phyloP scores from a whole-genome alignment of 345 rosid species.

The Heritiera littoralis region DNA sequence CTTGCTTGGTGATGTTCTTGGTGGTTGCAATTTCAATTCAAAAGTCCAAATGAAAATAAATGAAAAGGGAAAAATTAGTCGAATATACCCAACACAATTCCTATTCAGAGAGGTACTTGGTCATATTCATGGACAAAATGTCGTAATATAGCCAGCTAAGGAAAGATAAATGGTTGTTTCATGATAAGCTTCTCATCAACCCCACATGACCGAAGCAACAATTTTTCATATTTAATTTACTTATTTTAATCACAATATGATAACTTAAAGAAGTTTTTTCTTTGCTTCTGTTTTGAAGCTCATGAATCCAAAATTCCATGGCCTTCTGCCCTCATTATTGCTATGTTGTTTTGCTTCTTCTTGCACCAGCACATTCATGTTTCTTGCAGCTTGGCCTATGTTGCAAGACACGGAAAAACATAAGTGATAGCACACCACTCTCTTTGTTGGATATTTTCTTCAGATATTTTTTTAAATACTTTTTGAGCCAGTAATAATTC shows the following conservation, averaged over 20 bases:
- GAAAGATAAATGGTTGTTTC: conserved; percentile 14
- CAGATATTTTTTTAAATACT: no score
- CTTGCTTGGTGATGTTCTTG: conserved; percentile 13
- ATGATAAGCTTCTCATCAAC: conserved; percentile 14
- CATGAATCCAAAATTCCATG: neutral
- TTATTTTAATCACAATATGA: neutral
- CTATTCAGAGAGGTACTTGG: conserved; percentile 23
- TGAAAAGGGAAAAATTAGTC: neutral
- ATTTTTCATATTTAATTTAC: neutral
- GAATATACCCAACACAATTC: conserved; percentile 17
- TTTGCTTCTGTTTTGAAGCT: neutral
- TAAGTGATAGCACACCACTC: no score
- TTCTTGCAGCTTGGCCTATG: conserved; percentile 6
- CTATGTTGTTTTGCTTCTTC: neutral
- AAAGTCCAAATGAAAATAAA: neutral
- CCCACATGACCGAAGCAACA: neutral
- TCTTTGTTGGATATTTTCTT: no score
- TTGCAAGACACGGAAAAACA: no score
- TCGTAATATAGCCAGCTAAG: conserved; percentile 35
- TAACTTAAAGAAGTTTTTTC: neutral
- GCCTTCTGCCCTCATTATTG: neutral
- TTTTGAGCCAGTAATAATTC: no score
- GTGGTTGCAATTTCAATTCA: conserved; percentile 37
- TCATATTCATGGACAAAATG: conserved; percentile 31
- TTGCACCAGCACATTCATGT: neutral